Base-by-base conservation (phyloP, 257 asterid species). In the Nicotiana sylvestris region DNA sequence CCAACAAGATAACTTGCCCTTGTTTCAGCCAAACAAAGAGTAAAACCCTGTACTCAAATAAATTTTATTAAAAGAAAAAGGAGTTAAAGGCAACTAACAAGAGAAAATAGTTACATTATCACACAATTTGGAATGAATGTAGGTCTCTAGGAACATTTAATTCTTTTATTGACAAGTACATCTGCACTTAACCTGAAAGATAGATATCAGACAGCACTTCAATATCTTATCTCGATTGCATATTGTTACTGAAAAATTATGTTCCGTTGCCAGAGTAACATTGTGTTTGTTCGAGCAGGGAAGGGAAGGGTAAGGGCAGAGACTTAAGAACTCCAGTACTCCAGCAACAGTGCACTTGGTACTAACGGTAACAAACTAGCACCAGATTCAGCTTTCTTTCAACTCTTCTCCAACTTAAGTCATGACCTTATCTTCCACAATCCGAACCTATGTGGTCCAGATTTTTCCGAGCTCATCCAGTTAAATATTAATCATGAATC, bases 281-380 rank as follows among this genome's bases (percentile, higher is more conserved):
- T n/a, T 12, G 78, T n/a, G 18, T 4, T 9, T n/a, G 18, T 6
- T 2, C 32, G 12, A 9, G 77, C 7, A 37, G 17, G 56, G 77
- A n/a, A 69, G 9, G 32, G n/a, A 69, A 69, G 17, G 77, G 77
- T 4, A n/a, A 37, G n/a, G 56, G 33, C 33, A 37, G 17, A 37
- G 33, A 37, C 77, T 69, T 69, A 18, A 3, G 10, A 68, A 37
- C 32, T 37, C 32, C 6, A 18, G 77, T 69, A 68, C 18, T 37
- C 56, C 77, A 69, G 56, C 77, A 69, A 69, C 77, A n/a, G 18
- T 37, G 18, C 18, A n/a, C 12, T 69, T 69, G 77, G 77, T 37
- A 33, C 30, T 11, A 68, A 18, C 18, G 55, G 55, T 35, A 68
- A 35, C 9, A 68, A 68, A 35, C 3, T 9, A 37, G 55, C 77